These are phyloP conservation scores for Daldinia vernicosa DNA, from an alignment of 495 filamentous ascomycete genomes.

Conservation along the genomic window DNA sequence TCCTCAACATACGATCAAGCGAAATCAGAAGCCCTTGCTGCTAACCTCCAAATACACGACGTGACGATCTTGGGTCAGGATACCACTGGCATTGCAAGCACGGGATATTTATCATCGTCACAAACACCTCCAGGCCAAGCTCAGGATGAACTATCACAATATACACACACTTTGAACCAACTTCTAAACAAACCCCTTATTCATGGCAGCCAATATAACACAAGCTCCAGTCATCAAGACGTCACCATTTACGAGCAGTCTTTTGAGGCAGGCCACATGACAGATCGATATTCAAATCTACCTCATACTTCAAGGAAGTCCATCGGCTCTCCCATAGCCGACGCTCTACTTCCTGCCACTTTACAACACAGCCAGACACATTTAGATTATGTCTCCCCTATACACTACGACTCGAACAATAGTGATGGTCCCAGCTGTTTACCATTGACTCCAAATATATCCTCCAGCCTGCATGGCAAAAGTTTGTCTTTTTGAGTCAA, in stretches of 20 bases:
- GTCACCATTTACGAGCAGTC: neutral
- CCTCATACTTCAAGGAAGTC: neutral
- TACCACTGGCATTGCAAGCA: neutral
- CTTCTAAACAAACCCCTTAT: neutral
- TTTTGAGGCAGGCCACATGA: neutral
- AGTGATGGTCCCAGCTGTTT: neutral
- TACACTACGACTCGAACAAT: neutral
- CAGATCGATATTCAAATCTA: constrained; percentile 5
- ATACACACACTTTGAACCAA: neutral
- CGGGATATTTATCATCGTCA: neutral
- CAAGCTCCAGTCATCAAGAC: neutral
- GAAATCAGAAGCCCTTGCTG: neutral
- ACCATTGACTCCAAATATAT: neutral
- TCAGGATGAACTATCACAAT: neutral
- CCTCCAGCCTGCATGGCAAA: neutral
- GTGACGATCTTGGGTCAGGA: neutral
- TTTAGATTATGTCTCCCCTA: neutral
- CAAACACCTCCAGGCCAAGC: neutral
- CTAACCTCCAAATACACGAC: constrained; percentile 1
- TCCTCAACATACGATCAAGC: neutral
- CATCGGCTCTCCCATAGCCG: neutral
- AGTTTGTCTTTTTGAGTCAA: neutral
- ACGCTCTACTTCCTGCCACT: neutral
- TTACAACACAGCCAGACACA: neutral
- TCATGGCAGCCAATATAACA: neutral